Percentiles rank a stretch among this genome's conserved stretches.
Evolutionary conservation across 1,139 yeast genomes (phyloP).

Genomic region (Suhomyces ambrosiae): DNA sequence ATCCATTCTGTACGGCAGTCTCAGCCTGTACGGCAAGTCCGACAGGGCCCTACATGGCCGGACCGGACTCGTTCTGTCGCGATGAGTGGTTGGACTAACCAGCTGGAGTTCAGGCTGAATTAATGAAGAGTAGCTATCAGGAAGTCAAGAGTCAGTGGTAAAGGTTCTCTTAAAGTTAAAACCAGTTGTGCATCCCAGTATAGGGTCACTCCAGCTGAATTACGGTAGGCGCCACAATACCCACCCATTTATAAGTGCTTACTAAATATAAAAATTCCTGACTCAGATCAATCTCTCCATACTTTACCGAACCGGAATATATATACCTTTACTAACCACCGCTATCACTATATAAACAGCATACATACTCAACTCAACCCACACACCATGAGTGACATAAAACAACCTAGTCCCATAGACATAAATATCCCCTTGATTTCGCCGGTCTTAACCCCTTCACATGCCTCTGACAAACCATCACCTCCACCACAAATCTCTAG

Average conservation of each 20-base stretch:
- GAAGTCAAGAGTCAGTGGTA: no score
- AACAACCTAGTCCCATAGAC: conserved; percentile 16
- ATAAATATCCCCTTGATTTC: conserved; percentile 38
- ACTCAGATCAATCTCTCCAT: neutral
- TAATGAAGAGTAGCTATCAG: no score
- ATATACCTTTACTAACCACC: neutral
- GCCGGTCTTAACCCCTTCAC: conserved; percentile 38
- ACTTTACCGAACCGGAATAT: neutral
- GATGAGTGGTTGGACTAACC: no score
- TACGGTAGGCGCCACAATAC: no score
- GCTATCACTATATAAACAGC: neutral
- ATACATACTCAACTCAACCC: neutral
- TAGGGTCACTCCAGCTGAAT: no score
- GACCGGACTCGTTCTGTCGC: no score
- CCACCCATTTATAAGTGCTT: conserved; percentile 5
- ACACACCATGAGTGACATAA: conserved; percentile 4
- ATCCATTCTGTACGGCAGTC: no score
- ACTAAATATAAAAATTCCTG: conserved; percentile 1
- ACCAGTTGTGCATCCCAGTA: conserved; percentile 4
- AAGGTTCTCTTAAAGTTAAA: no score
- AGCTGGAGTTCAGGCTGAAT: no score
- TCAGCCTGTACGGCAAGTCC: no score
- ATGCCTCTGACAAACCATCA: conserved; percentile 17
- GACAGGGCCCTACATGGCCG: no score
- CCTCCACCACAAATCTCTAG: conserved; percentile 26